Conservation (phyloP, 2,329 filamentous ascomycete genomes). For the Shiraia bambusicola region DNA sequence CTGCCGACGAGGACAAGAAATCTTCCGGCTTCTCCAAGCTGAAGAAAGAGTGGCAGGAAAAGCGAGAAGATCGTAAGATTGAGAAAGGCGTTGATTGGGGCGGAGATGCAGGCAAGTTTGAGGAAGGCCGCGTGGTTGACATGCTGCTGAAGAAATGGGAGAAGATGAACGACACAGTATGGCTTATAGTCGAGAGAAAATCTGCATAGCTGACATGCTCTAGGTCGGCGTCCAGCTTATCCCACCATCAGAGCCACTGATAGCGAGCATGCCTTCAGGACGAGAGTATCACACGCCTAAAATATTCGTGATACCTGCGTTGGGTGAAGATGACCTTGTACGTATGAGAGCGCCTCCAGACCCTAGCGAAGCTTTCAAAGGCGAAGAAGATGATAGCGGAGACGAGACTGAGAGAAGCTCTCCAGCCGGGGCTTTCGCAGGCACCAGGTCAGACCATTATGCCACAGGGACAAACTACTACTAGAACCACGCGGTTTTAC, state of each 20-base stretch:
- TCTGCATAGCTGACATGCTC: constrained; percentile 2
- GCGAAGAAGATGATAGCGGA: constrained; percentile 40
- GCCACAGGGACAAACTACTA: constrained; percentile 33
- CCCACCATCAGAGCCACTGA: constrained; percentile 68
- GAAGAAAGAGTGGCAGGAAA: constrained; percentile 74
- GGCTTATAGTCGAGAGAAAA: constrained; percentile 25
- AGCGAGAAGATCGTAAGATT: constrained; percentile 74
- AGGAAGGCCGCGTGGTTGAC: constrained; percentile 82
- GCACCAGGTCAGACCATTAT: constrained; percentile 40
- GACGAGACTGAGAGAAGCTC: constrained; percentile 37
- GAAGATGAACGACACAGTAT: constrained; percentile 88
- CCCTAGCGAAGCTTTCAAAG: constrained; percentile 46
- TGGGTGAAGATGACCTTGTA: constrained; percentile 65
- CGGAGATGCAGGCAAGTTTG: constrained; percentile 76
- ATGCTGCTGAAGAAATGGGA: constrained; percentile 88
- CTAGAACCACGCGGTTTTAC: constrained; percentile 13
- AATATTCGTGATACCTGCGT: constrained; percentile 63
- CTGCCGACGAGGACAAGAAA: constrained; percentile 46
- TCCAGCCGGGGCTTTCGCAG: constrained; percentile 42
- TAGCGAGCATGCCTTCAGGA: constrained; percentile 81
- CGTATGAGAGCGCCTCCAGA: constrained; percentile 60
- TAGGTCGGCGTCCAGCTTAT: constrained; percentile 80
- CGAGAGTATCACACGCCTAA: constrained; percentile 78
- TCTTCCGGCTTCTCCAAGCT: constrained; percentile 62
- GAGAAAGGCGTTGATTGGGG: constrained; percentile 76